Evolutionary conservation across 345 rosid genomes (phyloP), one percentile per base, ranked within the genome.

Genomic region (Bretschneidera sinensis): DNA sequence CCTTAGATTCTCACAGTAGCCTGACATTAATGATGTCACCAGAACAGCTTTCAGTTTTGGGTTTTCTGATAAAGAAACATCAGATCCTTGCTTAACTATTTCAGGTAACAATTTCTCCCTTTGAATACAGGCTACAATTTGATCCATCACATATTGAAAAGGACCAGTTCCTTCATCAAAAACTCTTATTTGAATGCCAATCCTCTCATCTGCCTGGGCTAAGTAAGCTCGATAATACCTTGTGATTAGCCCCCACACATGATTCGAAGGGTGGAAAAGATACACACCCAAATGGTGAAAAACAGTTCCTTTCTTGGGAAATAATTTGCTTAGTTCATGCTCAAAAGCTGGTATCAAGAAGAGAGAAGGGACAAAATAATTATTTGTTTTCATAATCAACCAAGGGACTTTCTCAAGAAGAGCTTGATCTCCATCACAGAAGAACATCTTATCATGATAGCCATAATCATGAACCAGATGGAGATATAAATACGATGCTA

Each of bases 321-420:
- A 88, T 54, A 88, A 56, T 62, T 55, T 50, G 15, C 61, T 39
- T 4, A 88, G 78, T 55, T 78, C 82, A 2, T 64, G 50, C 54
- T 77, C 74, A 22, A 85, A 81, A 17, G 80, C 70, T 9, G 80
- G 66, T 43, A 83, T 81, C 79, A 83, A 69, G 76, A 81, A 88
- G 21, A 88, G 87, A 24, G 87, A 85, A 0, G 96, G 85, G 57
- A 83, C 78, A 57, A 88, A 83, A 74, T 83, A 88, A 68, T 83
- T 81, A 69, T 88, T 81, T 1, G 87, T 76, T 67, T 72, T 83
- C 69, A 88, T 68, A 54, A 85, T 71, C 78, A 88, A 71, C 96
- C 96, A 88, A 14, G 87, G 82, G 64, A 83, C 84, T 21, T 57
- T 77, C 57, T 43, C 67, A 0, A 83, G 20, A 7, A 71, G 39